Evolutionary conservation across 768 basidiomycete genomes (phyloP), one percentile per base, ranked within the genome.

Genomic region (Psilocybe sp.): DNA sequence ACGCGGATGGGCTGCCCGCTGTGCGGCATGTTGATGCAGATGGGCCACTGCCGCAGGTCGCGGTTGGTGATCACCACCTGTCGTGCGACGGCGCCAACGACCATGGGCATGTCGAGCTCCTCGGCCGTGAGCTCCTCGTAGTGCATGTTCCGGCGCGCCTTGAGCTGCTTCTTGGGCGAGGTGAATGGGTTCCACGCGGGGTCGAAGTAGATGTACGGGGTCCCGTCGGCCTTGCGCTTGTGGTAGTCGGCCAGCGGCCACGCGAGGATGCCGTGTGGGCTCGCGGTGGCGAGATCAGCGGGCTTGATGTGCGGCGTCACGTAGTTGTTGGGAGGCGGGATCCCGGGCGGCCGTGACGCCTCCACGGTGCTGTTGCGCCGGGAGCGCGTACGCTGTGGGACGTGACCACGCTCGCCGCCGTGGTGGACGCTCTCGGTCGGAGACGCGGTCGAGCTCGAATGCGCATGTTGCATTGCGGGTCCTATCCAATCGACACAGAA

Each of bases 11-110:
- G 44, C 34, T 74, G 70, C 42, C 71, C 69, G 9, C 76, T 69
- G 47, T 73, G 52, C 38, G 78, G 64, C 8, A 68, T 65, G 56
- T 52, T 51, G 49, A 81, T 72, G 46, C 72, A 54, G 35, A 82
- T 65, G 5, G 69, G 66, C 64, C 74, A 75, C 35, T 52, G 47
- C 33, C 70, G 58, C 56, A 70, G 69, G 34, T 60, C 61, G n/a
- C 51, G 63, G 52, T 78, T 77, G 15, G 64, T 53, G 59, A 85
- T 77, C 50, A 67, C 62, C 72, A 84, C 82, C 49, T 80, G 74
- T 3, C 69, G 73, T 47, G 81, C 50, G 33, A 58, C 58, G 8
- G 52, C 48, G 7, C 36, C 34, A 20, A 66, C 71, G 33, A 77
- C 71, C 9, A 64, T 70, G 0, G 72, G 76, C 1, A 75, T 77